Percentiles rank a stretch among this genome's conserved stretches.
These are phyloP conservation scores for Phytophthora pinifolia DNA, from an alignment of 352 stramenopile species.

Conservation along the genomic window DNA sequence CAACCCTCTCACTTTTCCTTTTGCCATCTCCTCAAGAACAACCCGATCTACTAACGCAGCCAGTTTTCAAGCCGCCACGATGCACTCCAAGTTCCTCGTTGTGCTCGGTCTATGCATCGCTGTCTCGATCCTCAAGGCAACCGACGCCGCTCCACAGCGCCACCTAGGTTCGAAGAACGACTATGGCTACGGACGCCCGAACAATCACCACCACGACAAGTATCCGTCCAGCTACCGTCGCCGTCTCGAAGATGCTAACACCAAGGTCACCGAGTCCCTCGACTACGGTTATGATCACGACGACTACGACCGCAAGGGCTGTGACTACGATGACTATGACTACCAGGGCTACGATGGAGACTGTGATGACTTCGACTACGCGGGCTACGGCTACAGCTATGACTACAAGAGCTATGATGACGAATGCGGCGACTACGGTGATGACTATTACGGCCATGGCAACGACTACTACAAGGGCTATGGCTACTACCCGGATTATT, in stretches of 20 bases:
- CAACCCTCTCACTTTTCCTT: conserved; percentile 8
- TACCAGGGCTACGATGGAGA: neutral
- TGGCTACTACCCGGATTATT: conserved; percentile 5
- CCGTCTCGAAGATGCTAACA: too few species aligned
- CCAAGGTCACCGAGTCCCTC: too few species aligned
- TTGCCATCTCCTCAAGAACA: neutral
- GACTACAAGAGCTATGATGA: conserved; percentile 8
- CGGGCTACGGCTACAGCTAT: conserved; percentile 1
- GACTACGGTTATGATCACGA: too few species aligned
- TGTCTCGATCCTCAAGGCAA: neutral
- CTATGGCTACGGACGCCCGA: too few species aligned
- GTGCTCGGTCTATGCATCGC: conserved; percentile 17
- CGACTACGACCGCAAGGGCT: too few species aligned
- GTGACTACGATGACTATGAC: too few species aligned
- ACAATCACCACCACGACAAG: too few species aligned
- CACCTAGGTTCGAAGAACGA: too few species aligned
- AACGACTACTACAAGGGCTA: conserved; percentile 2
- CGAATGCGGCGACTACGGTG: neutral
- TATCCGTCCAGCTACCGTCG: too few species aligned
- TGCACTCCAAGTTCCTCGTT: conserved; percentile 23
- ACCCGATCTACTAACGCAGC: neutral
- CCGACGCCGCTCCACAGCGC: too few species aligned
- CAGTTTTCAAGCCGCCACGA: neutral
- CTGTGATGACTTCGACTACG: conserved; percentile 2
- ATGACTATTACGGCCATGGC: conserved; percentile 5